Evolutionary conservation across 2,329 filamentous ascomycete genomes (phyloP).

Genomic region (Fusarium agapanthi): DNA sequence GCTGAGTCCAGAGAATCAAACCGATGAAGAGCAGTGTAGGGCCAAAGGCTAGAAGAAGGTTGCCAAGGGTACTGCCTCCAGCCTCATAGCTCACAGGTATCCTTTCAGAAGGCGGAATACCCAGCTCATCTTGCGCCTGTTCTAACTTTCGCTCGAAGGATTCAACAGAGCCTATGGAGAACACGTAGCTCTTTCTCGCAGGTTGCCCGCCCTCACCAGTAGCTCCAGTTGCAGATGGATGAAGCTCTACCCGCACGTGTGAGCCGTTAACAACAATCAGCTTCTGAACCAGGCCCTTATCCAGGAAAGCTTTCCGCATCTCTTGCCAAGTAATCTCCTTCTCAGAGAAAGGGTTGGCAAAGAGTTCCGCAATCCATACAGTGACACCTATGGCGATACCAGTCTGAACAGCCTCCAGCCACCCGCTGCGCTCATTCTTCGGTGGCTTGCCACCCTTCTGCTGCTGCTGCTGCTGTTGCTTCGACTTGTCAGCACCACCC

Average conservation of each 20-base stretch:
- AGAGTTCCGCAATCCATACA: conserved; percentile 54
- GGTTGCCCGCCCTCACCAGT: conserved; percentile 41
- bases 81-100: conserved; percentile 90
- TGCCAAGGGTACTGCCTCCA: conserved; percentile 79
- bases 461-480: conserved; percentile 34
- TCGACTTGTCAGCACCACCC: conserved; percentile 34
- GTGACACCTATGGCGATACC: conserved; percentile 62
- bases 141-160: conserved; percentile 91
- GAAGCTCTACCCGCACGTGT: conserved; percentile 80
- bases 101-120: conserved; percentile 85
- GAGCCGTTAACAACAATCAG: conserved; percentile 78
- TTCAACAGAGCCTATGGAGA: conserved; percentile 94
- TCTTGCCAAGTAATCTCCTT: conserved; percentile 97
- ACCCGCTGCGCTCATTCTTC: conserved; percentile 47
- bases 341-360: conserved; percentile 55
- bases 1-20: conserved; percentile 80
- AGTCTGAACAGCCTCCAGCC: conserved; percentile 49
- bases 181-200: conserved; percentile 71
- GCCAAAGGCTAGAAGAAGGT: conserved; percentile 79
- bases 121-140: conserved; percentile 85
- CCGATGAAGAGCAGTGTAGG: conserved; percentile 89
- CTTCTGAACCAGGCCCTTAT: conserved; percentile 96
- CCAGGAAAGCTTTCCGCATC: conserved; percentile 89
- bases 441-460: conserved; percentile 48
- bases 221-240: conserved; percentile 68